phyloP scores from a whole-genome alignment of 148 eudicot genomes.

The Nepenthes gracilis region DNA sequence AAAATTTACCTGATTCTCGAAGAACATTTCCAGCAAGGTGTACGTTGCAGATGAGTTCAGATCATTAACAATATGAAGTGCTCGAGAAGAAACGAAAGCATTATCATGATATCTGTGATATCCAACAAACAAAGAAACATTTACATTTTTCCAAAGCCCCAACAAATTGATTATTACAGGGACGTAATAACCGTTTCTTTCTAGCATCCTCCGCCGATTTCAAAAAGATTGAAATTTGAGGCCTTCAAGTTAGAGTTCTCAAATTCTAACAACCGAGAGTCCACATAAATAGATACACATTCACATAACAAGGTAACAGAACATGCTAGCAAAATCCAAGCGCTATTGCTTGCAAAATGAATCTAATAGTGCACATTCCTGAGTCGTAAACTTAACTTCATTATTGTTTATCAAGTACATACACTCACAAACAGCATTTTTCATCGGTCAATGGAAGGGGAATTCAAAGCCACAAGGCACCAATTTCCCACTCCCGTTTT shows the following conservation, averaged over 20 bases:
- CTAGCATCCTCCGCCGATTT: not conserved
- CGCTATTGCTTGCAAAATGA: not conserved
- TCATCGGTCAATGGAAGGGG: too few species aligned
- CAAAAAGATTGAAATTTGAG: not conserved
- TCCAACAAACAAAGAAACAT: slow-evolving; percentile 3
- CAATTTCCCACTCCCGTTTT: too few species aligned
- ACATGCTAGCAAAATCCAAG: not conserved
- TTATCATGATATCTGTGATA: slow-evolving; percentile 75
- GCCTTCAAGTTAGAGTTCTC: too few species aligned
- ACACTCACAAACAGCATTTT: too few species aligned
- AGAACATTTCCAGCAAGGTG: slow-evolving; percentile 59
- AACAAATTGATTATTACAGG: not conserved
- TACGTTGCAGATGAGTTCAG: slow-evolving; percentile 66
- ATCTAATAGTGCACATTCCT: too few species aligned
- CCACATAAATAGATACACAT: too few species aligned
- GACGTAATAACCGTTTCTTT: not conserved
- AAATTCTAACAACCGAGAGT: too few species aligned
- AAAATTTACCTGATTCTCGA: slow-evolving; percentile 42
- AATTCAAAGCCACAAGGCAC: too few species aligned
- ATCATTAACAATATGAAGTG: slow-evolving; percentile 55
- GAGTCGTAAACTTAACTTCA: too few species aligned
- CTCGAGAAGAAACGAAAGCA: slow-evolving; percentile 70
- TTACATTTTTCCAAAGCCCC: not conserved
- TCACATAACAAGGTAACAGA: not conserved
- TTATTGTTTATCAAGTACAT: too few species aligned